Evolutionary conservation across 1,284 basidiomycete genomes (phyloP).

Genomic region (Trametes pubescens): DNA sequence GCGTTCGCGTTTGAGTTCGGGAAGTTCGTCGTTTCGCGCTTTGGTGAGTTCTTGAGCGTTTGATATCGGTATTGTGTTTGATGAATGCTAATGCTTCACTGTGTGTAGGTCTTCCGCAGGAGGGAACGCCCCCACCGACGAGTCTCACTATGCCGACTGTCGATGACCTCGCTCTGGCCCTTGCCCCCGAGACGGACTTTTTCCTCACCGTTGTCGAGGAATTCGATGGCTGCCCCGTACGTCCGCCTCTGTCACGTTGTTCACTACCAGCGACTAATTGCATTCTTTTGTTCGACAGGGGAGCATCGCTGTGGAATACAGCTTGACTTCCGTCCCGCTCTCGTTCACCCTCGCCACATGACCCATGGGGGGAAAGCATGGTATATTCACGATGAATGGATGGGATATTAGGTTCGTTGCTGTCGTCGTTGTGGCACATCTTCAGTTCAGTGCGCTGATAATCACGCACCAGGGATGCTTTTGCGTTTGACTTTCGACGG

Average conservation of each 20-base stretch:
- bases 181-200: not conserved
- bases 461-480: slow-evolving; percentile 2
- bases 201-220: slow-evolving; percentile 28
- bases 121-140: slow-evolving; percentile 19
- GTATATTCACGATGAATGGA: not conserved
- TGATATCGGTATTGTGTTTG: not conserved
- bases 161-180: not conserved
- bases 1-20: slow-evolving; percentile 33
- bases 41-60: slow-evolving; percentile 28
- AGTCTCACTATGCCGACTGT: slow-evolving; percentile 20
- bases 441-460: not conserved
- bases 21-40: slow-evolving; percentile 34
- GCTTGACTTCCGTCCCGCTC: slow-evolving; percentile 27
- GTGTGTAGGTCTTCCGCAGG: slow-evolving; percentile 24
- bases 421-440: not conserved
- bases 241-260: not conserved
- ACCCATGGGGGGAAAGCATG: not conserved
- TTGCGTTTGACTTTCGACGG: not conserved
- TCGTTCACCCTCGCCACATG: slow-evolving; percentile 1
- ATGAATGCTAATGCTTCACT: not conserved
- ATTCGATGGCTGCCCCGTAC: slow-evolving; percentile 28
- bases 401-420: slow-evolving; percentile 9
- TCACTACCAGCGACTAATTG: not conserved
- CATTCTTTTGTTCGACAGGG: slow-evolving; percentile 14
- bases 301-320: slow-evolving; percentile 26